These are phyloP conservation scores for Pseudogymnoascus sp. DNA, from an alignment of 2,329 filamentous ascomycete species.

Conservation along the genomic window DNA sequence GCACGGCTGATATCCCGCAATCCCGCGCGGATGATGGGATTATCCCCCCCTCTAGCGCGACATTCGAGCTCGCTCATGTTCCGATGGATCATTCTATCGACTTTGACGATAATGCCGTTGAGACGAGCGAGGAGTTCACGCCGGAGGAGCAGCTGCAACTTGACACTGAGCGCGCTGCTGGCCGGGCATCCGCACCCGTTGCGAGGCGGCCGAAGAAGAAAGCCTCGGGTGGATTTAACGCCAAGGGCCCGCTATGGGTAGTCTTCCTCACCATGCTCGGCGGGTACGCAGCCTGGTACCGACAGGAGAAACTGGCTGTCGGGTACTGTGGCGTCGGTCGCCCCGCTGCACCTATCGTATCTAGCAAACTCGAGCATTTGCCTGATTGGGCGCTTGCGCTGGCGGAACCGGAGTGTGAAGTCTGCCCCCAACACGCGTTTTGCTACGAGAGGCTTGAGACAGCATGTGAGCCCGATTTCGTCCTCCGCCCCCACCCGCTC, in stretches of 20 bases:
- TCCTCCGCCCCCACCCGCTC: conserved; percentile 77
- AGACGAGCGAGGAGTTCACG: conserved; percentile 86
- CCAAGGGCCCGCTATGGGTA: conserved; percentile 62
- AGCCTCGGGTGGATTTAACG: conserved; percentile 40
- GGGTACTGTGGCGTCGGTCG: conserved; percentile 87
- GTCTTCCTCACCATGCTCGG: conserved; percentile 63
- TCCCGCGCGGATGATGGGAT: conserved; percentile 45
- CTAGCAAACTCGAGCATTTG: conserved; percentile 50
- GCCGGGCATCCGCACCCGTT: conserved; percentile 42
- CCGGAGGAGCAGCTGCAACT: conserved; percentile 81
- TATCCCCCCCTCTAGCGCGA: conserved; percentile 47
- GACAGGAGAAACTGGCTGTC: conserved; percentile 92
- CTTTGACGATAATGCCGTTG: conserved; percentile 41
- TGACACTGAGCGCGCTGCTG: conserved; percentile 57
- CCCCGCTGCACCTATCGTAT: conserved; percentile 41
- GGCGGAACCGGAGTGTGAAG: conserved; percentile 76
- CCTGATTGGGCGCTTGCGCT: conserved; percentile 66
- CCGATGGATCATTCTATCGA: conserved; percentile 28
- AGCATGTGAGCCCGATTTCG: conserved; percentile 78
- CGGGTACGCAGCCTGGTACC: conserved; percentile 74
- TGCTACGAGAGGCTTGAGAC: conserved; percentile 75
- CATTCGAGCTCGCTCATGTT: conserved; percentile 36
- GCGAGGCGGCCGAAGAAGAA: conserved; percentile 35
- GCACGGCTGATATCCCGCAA: conserved; percentile 38
- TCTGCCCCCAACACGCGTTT: conserved; percentile 82